These are phyloP conservation scores for Rhododendron williamsianum DNA, from an alignment of 148 eudicot genomes.

Conservation along the genomic window DNA sequence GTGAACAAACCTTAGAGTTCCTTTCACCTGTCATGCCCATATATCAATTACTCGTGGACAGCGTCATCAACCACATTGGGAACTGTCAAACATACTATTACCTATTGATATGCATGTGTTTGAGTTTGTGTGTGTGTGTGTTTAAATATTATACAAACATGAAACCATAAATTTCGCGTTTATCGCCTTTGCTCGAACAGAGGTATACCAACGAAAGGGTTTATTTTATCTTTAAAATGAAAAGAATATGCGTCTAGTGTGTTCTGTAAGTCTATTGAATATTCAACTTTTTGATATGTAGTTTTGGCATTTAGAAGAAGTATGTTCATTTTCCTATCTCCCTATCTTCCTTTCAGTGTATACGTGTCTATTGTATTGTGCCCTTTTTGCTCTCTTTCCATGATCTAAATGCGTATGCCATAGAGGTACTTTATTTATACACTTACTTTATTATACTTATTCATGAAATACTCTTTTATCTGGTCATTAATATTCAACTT, in stretches of 20 bases:
- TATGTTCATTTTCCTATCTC: neutral
- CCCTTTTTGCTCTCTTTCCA: neutral
- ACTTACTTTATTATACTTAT: neutral
- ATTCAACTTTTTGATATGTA: neutral
- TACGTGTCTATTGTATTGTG: neutral
- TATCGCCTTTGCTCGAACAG: neutral
- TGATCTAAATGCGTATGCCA: neutral
- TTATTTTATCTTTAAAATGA: neutral
- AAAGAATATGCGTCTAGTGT: neutral
- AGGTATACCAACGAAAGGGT: neutral
- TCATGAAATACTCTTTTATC: neutral
- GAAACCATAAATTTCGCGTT: neutral
- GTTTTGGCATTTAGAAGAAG: neutral
- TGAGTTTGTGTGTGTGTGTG: neutral
- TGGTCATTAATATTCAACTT: neutral
- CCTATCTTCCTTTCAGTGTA: neutral
- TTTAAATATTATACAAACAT: neutral
- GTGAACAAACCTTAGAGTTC: neutral
- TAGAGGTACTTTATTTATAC: neutral
- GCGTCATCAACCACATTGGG: neutral
- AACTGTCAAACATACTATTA: neutral
- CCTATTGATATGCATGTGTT: neutral
- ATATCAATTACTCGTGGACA: neutral
- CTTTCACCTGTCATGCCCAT: neutral
- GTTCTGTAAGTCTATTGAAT: neutral